Base-by-base conservation (phyloP, 73 alveolate genomes). In the Effrenium voratum region DNA sequence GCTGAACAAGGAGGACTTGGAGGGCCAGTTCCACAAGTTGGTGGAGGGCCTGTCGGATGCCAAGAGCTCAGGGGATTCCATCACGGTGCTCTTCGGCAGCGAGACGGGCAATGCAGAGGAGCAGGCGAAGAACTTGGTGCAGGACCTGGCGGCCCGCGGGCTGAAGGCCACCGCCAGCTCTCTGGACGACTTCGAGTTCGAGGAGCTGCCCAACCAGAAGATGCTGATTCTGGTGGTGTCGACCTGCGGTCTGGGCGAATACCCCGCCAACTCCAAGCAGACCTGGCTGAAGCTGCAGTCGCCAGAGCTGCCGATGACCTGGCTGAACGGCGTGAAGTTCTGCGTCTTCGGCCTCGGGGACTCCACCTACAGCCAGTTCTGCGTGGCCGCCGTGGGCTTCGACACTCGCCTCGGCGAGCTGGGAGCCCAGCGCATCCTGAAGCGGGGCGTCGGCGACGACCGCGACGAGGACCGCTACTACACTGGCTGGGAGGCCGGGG, bases 31-130 rank as follows among this genome's bases (percentile, higher is more conserved):
- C 93, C 73, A 45, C 93, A 93, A 79, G 57, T 85, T 93, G 68
- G 93, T 77, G 77, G 93, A 93, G 73, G 93, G 93, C n/a, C 93
- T 79, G 40, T 77, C 99, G 45, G 93, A 79, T 32, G 93, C 99
- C 43, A 93, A 70, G 91, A 43, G 52, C 75, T 3, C 93, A 34
- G 99, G 52, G 43, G 60, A 55, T 57, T 22, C 50, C 43, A 46
- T 93, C 93, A 93, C 99, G 5, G 66, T 93, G 40, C 81, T 93
- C 32, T 93, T 50, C 66, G 99, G 99, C 40, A 79, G 93, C 38
- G 99, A 93, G 94, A 93, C 94, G 28, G 99, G 99, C 34, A 93
- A 93, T 43, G 68, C 99, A 38, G 99, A 93, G 60, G 99, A 93
- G n/a, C 93, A 75, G 86, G 99, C 99, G 32, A 93, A 93, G 90